Evolutionary conservation across 495 filamentous ascomycete genomes (phyloP).

Genomic region (Lepidopterella palustris): DNA sequence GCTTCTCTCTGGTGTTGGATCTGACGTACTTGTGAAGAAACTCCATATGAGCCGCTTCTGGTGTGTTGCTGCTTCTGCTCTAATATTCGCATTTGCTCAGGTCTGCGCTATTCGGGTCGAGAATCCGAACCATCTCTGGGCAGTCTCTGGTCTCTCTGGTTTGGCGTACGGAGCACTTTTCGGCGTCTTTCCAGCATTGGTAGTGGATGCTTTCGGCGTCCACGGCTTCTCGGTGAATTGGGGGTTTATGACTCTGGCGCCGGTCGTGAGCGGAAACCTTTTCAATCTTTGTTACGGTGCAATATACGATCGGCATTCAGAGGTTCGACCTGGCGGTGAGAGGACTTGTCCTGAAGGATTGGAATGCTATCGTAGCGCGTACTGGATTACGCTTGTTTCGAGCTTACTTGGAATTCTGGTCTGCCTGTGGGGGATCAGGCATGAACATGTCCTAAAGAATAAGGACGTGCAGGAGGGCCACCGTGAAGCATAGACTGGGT

Average conservation of each 20-base stretch:
- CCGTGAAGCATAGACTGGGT: constrained; percentile 14
- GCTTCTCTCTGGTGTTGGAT: constrained; percentile 75
- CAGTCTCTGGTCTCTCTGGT: constrained; percentile 78
- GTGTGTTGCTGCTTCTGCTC: constrained; percentile 72
- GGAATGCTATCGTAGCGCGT: constrained; percentile 73
- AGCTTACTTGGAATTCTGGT: constrained; percentile 63
- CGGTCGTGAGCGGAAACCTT: constrained; percentile 77
- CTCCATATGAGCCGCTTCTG: constrained; percentile 76
- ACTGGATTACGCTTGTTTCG: constrained; percentile 72
- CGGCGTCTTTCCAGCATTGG: constrained; percentile 87
- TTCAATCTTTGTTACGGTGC: constrained; percentile 85
- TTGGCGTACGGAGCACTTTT: constrained; percentile 92
- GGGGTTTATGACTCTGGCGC: constrained; percentile 87
- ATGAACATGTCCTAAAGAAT: constrained; percentile 46
- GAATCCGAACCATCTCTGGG: constrained; percentile 69
- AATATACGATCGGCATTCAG: constrained; percentile 74
- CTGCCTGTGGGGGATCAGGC: constrained; percentile 69
- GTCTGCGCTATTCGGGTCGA: constrained; percentile 68
- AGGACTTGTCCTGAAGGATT: constrained; percentile 72
- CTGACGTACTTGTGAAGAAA: constrained; percentile 77
- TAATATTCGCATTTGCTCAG: constrained; percentile 76
- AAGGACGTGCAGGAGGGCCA: constrained; percentile 17
- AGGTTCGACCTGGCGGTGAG: constrained; percentile 59
- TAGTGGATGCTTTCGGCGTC: constrained; percentile 87
- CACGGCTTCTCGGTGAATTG: constrained; percentile 65